Evolutionary conservation across 352 stramenopile genomes (phyloP).

Genomic region (Plasmopara muralis): DNA sequence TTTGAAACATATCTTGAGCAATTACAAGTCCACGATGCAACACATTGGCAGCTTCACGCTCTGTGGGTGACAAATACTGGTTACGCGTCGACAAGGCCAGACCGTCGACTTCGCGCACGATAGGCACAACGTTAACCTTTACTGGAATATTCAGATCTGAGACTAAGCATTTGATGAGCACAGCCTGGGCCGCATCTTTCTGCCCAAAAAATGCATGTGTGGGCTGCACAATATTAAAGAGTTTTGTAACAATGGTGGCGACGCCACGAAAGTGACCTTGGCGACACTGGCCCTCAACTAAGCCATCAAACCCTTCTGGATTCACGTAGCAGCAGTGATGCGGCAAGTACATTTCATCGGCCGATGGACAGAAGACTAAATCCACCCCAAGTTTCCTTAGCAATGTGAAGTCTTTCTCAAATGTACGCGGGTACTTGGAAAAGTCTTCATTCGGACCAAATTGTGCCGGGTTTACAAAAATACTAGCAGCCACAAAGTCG

Average conservation of each 20-base stretch:
- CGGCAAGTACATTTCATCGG: constrained; percentile 83
- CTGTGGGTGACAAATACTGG: constrained; percentile 91
- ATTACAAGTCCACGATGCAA: constrained; percentile 77
- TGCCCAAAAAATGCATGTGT: constrained; percentile 98
- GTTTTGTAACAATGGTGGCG: constrained; percentile 98
- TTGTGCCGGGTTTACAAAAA: constrained; percentile 99
- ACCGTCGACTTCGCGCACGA: constrained; percentile 92
- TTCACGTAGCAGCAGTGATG: constrained; percentile 88
- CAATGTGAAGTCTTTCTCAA: constrained; percentile 90
- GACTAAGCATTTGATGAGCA: constrained; percentile 93
- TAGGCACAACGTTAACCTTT: constrained; percentile 88
- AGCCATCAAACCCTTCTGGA: constrained; percentile 91
- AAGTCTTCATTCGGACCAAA: constrained; percentile 98
- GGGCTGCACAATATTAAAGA: constrained; percentile 98
- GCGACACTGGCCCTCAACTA: constrained; percentile 88
- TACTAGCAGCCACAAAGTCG: constrained; percentile 91
- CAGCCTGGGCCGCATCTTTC: constrained; percentile 98
- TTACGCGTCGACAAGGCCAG: constrained; percentile 98
- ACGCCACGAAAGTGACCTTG: constrained; percentile 98
- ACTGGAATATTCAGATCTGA: constrained; percentile 95
- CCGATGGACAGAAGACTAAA: constrained; percentile 82
- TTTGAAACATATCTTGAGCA: constrained; percentile 45
- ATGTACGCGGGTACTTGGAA: constrained; percentile 95
- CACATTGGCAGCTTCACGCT: constrained; percentile 84
- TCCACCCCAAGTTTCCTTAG: constrained; percentile 86